Conservation (phyloP, 2,329 filamentous ascomycete species). For the Ophioceras dolichostomum region DNA sequence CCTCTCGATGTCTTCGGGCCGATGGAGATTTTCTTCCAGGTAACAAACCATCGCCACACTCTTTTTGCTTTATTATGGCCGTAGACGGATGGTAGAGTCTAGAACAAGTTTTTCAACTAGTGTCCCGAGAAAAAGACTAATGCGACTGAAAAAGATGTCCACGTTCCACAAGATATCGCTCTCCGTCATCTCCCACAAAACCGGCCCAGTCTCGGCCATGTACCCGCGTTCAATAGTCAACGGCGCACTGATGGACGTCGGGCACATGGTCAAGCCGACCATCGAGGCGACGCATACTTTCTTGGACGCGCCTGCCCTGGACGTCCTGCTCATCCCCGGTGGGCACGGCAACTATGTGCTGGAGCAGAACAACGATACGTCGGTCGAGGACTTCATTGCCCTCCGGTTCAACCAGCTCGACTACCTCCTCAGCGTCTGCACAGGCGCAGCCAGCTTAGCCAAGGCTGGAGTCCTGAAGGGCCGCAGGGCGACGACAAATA, state of each 20-base stretch:
- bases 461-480: conserved; percentile 48
- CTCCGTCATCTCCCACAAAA: conserved; percentile 24
- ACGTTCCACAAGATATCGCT: conserved; percentile 23
- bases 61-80: too few species aligned
- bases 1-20: conserved; percentile 32
- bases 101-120: too few species aligned
- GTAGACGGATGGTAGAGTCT: too few species aligned
- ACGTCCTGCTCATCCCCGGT: conserved; percentile 56
- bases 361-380: conserved; percentile 11
- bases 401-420: conserved; percentile 32
- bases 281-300: conserved; percentile 37
- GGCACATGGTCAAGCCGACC: neutral
- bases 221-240: neutral
- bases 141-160: conserved; percentile 6
- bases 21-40: conserved; percentile 30
- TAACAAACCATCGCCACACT: too few species aligned
- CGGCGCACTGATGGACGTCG: conserved; percentile 17
- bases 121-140: neutral
- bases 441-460: conserved; percentile 47
- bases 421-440: conserved; percentile 54
- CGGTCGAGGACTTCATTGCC: conserved; percentile 32
- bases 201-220: conserved; percentile 26
- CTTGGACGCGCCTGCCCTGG: conserved; percentile 35
- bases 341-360: conserved; percentile 34
- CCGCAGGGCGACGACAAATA: conserved; percentile 55